Conservation (phyloP, 2,329 filamentous ascomycete species). For the Cercospora sp. region DNA sequence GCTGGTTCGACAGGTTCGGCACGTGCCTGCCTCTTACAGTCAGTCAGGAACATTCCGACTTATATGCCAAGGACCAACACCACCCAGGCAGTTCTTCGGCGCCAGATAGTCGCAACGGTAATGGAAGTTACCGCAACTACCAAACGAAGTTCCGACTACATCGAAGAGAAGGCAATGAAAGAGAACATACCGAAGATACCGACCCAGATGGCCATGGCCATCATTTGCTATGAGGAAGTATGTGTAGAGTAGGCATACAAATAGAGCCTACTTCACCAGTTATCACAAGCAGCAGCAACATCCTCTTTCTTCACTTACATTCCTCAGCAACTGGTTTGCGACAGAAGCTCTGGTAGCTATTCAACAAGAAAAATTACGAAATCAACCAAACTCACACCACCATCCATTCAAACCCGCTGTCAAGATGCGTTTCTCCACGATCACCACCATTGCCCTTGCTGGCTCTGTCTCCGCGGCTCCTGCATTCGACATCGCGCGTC, state of each 20-base stretch:
- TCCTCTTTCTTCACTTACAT: neutral
- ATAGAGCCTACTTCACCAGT: neutral
- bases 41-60: neutral
- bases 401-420: neutral
- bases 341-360: constrained; percentile 4
- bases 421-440: constrained; percentile 1
- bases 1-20: neutral
- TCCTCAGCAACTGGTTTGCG: neutral
- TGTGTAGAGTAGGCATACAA: neutral
- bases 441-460: neutral
- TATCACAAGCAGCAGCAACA: neutral
- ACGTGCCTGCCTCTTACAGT: neutral
- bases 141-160: neutral
- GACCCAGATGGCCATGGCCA: neutral
- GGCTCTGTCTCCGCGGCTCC: constrained; percentile 1
- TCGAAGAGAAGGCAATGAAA: neutral
- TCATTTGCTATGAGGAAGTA: neutral
- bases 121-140: neutral
- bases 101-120: neutral
- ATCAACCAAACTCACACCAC: neutral
- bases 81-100: neutral
- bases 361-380: neutral
- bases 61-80: neutral
- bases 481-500: neutral
- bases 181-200: neutral